Evolutionary conservation across 2,329 filamentous ascomycete species (phyloP), one percentile per base, ranked within the genome.

Genomic region (Ophiostoma quercus): DNA sequence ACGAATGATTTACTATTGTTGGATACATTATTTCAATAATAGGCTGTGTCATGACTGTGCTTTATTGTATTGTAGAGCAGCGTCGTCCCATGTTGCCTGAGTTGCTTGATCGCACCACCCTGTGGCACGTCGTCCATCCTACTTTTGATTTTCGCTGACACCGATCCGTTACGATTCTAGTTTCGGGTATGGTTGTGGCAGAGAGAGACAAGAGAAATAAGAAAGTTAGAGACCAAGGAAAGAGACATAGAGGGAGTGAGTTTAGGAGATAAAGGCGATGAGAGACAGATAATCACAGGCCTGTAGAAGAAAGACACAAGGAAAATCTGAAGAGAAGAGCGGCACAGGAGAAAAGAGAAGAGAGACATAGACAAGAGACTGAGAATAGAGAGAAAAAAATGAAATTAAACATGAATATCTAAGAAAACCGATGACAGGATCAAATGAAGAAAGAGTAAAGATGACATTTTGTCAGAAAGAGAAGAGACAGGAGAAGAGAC

Each of bases 81-180:
- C 57, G 25, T 29, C 25, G 4, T 62, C 9, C 25, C 22, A 16
- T 32, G 22, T 32, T 16, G 22, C 22, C 14, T 7, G n/a, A 25
- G 22, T 60, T 16, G 11, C 22, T 32, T 19, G 51, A 11, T 12
- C 32, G 57, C 34, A 34, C 57, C 57, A 62, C 57, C 57, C n/a
- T 57, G 25, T 62, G 25, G 57, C 25, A 62, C 25, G 25, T 19
- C 12, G 22, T 32, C 57, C 57, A 62, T 34, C 57, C 25, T 7
- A 25, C 29, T 62, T 62, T 60, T 67, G 43, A 57, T 29, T 67
- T 29, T n/a, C 51, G 22, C 51, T 47, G 68, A 70, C 68, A 68
- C 70, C 68, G 47, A 68, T 66, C 65, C 66, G 41, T 68, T 67
- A 68, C 70, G 68, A 60, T 39, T 68, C 70, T 71, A 69, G 47